Evolutionary conservation across 345 rosid species (phyloP).

Genomic region (Viola odorata): DNA sequence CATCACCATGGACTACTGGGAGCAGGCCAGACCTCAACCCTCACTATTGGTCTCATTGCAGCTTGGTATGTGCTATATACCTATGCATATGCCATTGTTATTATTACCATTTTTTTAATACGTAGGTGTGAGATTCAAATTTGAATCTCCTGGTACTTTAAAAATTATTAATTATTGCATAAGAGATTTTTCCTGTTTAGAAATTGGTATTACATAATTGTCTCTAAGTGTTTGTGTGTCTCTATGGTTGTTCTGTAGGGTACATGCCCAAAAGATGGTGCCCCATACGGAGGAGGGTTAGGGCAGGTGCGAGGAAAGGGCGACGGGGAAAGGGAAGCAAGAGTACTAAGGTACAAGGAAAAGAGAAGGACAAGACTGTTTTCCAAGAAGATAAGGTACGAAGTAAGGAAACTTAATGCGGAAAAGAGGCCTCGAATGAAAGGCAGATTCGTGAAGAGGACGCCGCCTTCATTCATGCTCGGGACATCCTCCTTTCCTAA

Average conservation of each 20-base stretch:
- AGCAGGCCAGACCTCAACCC: slow-evolving; percentile 32
- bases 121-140: no score
- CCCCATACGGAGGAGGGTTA: slow-evolving; percentile 7
- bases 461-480: slow-evolving; percentile 7
- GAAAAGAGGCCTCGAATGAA: slow-evolving; percentile 69
- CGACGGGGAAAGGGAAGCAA: slow-evolving; percentile 48
- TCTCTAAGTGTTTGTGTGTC: neutral
- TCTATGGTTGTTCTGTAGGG: slow-evolving; percentile 14
- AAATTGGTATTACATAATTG: neutral
- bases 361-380: slow-evolving; percentile 56
- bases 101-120: neutral
- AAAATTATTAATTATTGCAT: no score
- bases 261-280: slow-evolving; percentile 8
- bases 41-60: slow-evolving; percentile 28
- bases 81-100: neutral
- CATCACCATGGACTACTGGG: slow-evolving; percentile 49
- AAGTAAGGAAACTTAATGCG: slow-evolving; percentile 64
- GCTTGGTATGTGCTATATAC: slow-evolving; percentile 23
- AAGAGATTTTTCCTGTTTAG: no score
- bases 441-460: slow-evolving; percentile 65
- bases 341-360: slow-evolving; percentile 52
- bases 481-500: slow-evolving; percentile 1
- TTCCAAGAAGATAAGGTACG: slow-evolving; percentile 66
- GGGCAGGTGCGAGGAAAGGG: slow-evolving; percentile 11
- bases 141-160: no score